Conservation (phyloP, 805 yeast species). For the Lachancea fermentati region DNA sequence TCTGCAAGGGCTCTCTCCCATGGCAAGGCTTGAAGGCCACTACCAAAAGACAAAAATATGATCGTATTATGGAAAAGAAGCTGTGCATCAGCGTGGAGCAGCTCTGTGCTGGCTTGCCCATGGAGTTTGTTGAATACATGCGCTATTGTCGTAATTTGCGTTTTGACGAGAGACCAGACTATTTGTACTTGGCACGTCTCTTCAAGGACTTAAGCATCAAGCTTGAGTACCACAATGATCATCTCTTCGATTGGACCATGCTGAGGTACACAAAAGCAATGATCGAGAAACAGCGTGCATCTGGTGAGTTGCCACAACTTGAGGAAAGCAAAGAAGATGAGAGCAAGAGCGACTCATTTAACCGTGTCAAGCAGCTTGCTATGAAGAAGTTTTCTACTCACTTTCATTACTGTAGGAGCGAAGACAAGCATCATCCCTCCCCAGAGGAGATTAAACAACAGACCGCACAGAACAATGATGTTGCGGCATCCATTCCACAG, state of each 20-base stretch:
- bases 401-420: slow-evolving; percentile 31
- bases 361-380: slow-evolving; percentile 30
- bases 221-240: slow-evolving; percentile 87
- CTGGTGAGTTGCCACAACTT: slow-evolving; percentile 11
- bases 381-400: slow-evolving; percentile 34
- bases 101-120: slow-evolving; percentile 86
- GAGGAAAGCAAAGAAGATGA: slow-evolving; percentile 11
- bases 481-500: slow-evolving; percentile 24
- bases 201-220: slow-evolving; percentile 85
- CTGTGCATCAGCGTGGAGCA: slow-evolving; percentile 83
- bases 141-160: slow-evolving; percentile 84
- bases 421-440: slow-evolving; percentile 31
- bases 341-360: slow-evolving; percentile 30
- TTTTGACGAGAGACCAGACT: slow-evolving; percentile 96
- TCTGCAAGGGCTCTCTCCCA: slow-evolving; percentile 92
- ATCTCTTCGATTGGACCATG: slow-evolving; percentile 95
- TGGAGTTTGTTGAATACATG: slow-evolving; percentile 82
- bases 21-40: slow-evolving; percentile 99
- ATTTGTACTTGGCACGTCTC: slow-evolving; percentile 77
- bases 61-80: slow-evolving; percentile 91
- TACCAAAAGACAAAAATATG: slow-evolving; percentile 94
- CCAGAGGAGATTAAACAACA: slow-evolving; percentile 33
- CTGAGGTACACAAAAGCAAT: slow-evolving; percentile 33
- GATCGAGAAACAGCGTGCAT: slow-evolving; percentile 29
- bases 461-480: slow-evolving; percentile 24